Evolutionary conservation across 2,329 filamentous ascomycete genomes (phyloP).

Genomic region (Lasiodiplodia citricola): DNA sequence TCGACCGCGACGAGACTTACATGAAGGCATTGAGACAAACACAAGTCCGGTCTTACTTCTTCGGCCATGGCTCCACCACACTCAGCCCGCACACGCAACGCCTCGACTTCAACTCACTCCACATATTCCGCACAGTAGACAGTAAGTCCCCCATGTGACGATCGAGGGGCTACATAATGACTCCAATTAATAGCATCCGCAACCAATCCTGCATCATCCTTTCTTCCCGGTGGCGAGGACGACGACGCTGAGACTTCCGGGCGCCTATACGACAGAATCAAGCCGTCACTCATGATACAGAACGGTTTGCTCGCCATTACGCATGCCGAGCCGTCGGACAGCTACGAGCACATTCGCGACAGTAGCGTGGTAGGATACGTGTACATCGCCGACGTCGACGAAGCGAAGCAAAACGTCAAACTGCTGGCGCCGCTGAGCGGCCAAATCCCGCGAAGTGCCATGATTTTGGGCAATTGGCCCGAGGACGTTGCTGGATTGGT

Average conservation of each 20-base stretch:
- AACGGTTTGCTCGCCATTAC: conserved; percentile 87
- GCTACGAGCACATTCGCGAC: conserved; percentile 74
- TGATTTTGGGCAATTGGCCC: conserved; percentile 87
- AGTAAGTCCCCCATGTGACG: conserved; percentile 48
- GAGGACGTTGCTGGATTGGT: conserved; percentile 81
- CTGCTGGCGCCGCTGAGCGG: conserved; percentile 85
- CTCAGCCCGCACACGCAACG: conserved; percentile 88
- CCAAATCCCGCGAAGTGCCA: conserved; percentile 75
- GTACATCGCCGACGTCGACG: conserved; percentile 90
- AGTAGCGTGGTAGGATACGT: conserved; percentile 90
- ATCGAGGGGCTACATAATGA: background rate
- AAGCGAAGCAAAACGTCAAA: conserved; percentile 78
- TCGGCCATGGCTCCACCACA: conserved; percentile 75
- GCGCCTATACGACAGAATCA: conserved; percentile 64
- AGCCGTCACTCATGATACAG: conserved; percentile 70
- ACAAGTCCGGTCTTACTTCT: conserved; percentile 91
- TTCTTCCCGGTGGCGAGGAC: conserved; percentile 52
- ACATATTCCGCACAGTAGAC: conserved; percentile 73
- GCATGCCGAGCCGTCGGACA: conserved; percentile 72
- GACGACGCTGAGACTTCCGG: conserved; percentile 52
- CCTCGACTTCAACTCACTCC: conserved; percentile 75
- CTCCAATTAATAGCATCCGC: background rate
- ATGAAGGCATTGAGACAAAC: conserved; percentile 76
- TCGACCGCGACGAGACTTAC: conserved; percentile 74
- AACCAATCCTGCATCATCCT: conserved; percentile 30